These are phyloP conservation scores for Lagenaria siceraria DNA, from an alignment of 306 rosid genomes.

Conservation along the genomic window DNA sequence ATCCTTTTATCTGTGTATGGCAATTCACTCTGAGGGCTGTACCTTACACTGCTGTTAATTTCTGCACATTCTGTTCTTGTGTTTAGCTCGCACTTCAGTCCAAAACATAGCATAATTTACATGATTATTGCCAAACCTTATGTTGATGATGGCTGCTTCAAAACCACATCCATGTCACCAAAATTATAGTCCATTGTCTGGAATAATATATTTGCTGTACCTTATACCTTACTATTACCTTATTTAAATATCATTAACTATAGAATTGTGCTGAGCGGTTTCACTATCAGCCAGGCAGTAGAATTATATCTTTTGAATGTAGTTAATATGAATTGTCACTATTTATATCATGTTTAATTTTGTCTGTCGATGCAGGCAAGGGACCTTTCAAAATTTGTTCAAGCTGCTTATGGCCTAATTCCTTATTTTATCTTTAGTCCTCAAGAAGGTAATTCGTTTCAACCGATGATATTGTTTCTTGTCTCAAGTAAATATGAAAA, in stretches of 20 bases:
- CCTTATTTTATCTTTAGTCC: constrained; percentile 89
- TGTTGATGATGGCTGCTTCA: neutral
- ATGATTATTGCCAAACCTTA: neutral
- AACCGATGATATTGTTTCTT: neutral
- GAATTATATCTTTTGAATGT: neutral
- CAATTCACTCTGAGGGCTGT: neutral
- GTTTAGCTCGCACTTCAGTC: neutral
- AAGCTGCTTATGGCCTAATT: constrained; percentile 67
- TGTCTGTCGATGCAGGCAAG: constrained; percentile 51
- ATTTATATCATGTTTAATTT: neutral
- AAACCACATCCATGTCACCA: neutral
- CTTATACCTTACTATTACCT: neutral
- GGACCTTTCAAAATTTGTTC: constrained; percentile 73
- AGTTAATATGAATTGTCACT: neutral
- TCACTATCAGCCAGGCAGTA: neutral
- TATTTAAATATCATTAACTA: neutral
- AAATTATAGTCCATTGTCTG: neutral
- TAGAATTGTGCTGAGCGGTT: neutral
- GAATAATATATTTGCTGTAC: neutral
- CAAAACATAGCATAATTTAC: neutral
- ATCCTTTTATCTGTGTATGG: neutral
- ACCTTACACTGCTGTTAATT: neutral
- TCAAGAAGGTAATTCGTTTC: constrained; percentile 66
- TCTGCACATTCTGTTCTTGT: neutral
- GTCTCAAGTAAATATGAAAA: neutral